These are phyloP conservation scores for Tuber borchii DNA, from an alignment of 495 filamentous ascomycete genomes.

Conservation along the genomic window DNA sequence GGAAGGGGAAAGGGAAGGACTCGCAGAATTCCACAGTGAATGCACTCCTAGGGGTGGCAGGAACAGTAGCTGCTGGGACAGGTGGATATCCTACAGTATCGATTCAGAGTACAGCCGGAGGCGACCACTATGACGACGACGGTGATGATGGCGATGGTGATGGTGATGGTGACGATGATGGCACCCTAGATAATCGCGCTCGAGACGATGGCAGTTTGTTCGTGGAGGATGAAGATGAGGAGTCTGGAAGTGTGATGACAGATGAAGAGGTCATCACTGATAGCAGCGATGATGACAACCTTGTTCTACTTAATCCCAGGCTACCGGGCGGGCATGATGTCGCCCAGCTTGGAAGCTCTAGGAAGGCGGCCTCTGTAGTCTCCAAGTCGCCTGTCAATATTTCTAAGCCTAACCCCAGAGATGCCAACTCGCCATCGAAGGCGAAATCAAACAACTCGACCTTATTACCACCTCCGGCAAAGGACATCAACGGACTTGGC, in stretches of 20 bases:
- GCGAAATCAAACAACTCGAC: constrained; percentile 30
- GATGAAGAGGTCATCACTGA: constrained; percentile 36
- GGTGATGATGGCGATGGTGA: neutral
- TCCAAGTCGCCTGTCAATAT: constrained; percentile 23
- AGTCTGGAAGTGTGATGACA: constrained; percentile 26
- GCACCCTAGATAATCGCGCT: neutral
- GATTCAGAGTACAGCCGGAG: neutral
- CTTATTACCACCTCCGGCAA: constrained; percentile 20
- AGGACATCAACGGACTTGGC: constrained; percentile 22
- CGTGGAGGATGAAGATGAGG: constrained; percentile 31
- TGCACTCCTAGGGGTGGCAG: constrained; percentile 30
- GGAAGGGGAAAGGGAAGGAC: constrained; percentile 13
- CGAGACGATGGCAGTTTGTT: constrained; percentile 9
- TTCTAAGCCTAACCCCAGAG: constrained; percentile 23
- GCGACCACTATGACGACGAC: neutral
- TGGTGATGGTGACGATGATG: neutral
- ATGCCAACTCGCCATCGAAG: constrained; percentile 17
- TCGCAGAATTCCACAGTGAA: constrained; percentile 31
- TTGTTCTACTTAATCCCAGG: constrained; percentile 38
- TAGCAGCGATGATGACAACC: constrained; percentile 39
- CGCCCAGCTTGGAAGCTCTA: constrained; percentile 12
- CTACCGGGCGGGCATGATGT: constrained; percentile 31
- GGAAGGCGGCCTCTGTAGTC: constrained; percentile 19
- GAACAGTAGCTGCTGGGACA: constrained; percentile 26
- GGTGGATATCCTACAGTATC: constrained; percentile 24